phyloP scores from a whole-genome alignment of 2,329 filamentous ascomycete genomes.

The Ophiostoma quercus region DNA sequence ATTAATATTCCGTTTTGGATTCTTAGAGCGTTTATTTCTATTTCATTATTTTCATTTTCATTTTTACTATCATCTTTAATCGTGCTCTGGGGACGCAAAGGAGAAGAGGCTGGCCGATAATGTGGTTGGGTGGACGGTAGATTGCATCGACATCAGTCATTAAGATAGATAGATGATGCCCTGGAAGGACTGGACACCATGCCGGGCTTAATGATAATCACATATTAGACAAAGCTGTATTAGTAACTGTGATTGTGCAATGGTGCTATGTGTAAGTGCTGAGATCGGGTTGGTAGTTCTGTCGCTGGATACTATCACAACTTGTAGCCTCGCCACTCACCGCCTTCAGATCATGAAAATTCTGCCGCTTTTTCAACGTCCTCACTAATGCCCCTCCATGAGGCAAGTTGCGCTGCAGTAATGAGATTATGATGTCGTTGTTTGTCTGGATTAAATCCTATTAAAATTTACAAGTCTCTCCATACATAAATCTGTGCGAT shows the following conservation, averaged over 20 bases:
- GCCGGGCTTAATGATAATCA: not conserved
- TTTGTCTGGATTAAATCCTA: not conserved
- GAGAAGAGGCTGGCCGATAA: constrained; percentile 19
- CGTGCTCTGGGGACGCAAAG: constrained; percentile 14
- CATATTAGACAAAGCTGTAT: not conserved
- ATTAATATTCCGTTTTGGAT: constrained; percentile 19
- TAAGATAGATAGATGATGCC: not conserved
- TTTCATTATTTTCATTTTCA: constrained; percentile 16
- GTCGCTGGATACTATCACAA: not conserved
- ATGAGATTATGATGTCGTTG: not conserved
- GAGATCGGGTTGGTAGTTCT: not conserved
- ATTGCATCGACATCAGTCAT: not conserved
- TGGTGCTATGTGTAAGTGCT: not conserved
- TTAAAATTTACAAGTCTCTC: not conserved
- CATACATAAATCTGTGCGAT: not conserved
- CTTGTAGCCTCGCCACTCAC: not conserved
- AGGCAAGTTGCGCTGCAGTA: not conserved
- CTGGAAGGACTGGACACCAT: not conserved
- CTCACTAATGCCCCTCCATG: constrained; percentile 1
- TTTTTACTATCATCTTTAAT: constrained; percentile 9
- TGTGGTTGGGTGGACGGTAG: constrained; percentile 2
- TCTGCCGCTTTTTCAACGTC: constrained; percentile 1
- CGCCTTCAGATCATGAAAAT: not conserved
- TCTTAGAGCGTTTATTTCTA: constrained; percentile 18
- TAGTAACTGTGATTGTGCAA: not conserved